Percentiles rank a stretch among this genome's conserved stretches.
Conservation (phyloP, 2,329 filamentous ascomycete species). For the Huntiella savannae region DNA sequence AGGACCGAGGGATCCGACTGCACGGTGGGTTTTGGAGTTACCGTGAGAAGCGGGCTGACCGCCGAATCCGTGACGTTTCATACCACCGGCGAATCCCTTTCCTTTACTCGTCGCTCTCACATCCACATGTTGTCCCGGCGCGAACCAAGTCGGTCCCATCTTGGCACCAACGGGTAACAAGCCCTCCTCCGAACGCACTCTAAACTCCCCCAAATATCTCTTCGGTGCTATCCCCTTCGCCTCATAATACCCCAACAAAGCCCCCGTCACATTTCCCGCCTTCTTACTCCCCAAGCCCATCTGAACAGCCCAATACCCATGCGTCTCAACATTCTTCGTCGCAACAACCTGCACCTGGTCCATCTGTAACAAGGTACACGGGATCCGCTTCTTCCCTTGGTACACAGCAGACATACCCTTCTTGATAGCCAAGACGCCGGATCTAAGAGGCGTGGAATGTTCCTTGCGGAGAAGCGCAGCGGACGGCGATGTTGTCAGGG, state of each 20-base stretch:
- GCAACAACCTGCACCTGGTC: constrained; percentile 80
- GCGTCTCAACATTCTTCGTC: constrained; percentile 58
- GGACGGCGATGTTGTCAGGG: constrained; percentile 36
- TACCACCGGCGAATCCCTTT: constrained; percentile 89
- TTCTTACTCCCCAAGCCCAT: constrained; percentile 61
- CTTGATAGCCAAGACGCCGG: constrained; percentile 72
- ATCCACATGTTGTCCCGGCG: constrained; percentile 78
- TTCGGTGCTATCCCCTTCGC: constrained; percentile 68
- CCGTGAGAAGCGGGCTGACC: constrained; percentile 88
- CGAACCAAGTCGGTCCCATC: constrained; percentile 79
- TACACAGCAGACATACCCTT: constrained; percentile 92
- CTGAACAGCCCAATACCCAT: constrained; percentile 92
- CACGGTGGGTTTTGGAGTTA: constrained; percentile 84
- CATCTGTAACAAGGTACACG: constrained; percentile 85
- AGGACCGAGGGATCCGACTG: constrained; percentile 75
- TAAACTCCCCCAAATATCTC: constrained; percentile 68
- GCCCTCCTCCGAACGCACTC: constrained; percentile 54
- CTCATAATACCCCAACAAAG: constrained; percentile 76
- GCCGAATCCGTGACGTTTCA: constrained; percentile 84
- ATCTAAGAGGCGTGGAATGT: constrained; percentile 44
- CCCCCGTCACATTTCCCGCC: constrained; percentile 57
- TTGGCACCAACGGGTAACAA: constrained; percentile 56
- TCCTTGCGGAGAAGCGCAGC: constrained; percentile 41
- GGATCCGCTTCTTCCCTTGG: constrained; percentile 55
- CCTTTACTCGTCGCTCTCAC: constrained; percentile 61